phyloP scores from a whole-genome alignment of 768 basidiomycete genomes.

The Baorangia bicolor region DNA sequence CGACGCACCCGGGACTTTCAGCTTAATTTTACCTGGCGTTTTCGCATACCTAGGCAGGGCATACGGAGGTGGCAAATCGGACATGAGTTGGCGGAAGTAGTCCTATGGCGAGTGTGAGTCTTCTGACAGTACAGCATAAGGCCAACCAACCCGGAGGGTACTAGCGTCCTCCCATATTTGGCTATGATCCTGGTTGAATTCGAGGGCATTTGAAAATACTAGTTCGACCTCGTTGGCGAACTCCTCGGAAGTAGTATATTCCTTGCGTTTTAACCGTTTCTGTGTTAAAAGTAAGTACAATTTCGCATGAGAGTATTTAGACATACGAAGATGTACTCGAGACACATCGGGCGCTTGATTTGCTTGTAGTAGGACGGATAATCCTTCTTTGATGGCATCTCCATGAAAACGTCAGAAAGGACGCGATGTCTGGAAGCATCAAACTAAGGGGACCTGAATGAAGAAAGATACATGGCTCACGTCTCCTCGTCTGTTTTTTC shows the following conservation, averaged over 20 bases:
- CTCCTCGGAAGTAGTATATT: slow-evolving; percentile 63
- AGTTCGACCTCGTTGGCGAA: slow-evolving; percentile 88
- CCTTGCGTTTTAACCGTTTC: slow-evolving; percentile 81
- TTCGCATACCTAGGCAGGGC: slow-evolving; percentile 63
- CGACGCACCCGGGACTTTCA: slow-evolving; percentile 54
- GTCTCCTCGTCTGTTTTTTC: slow-evolving; percentile 64
- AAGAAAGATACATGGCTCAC: slow-evolving; percentile 41
- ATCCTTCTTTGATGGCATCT: slow-evolving; percentile 73
- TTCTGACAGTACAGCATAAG: neutral
- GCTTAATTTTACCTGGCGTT: slow-evolving; percentile 64
- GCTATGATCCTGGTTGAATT: slow-evolving; percentile 86
- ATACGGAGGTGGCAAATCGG: slow-evolving; percentile 69
- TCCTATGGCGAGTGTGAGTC: slow-evolving; percentile 45
- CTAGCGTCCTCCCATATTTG: slow-evolving; percentile 79
- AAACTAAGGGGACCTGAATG: neutral
- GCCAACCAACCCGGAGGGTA: slow-evolving; percentile 53
- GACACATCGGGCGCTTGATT: slow-evolving; percentile 76
- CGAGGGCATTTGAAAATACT: slow-evolving; percentile 85
- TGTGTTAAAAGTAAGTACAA: slow-evolving; percentile 31
- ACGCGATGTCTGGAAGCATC: slow-evolving; percentile 53
- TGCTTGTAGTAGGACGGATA: slow-evolving; percentile 80
- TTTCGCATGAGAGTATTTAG: neutral
- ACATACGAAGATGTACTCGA: slow-evolving; percentile 75
- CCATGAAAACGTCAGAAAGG: slow-evolving; percentile 77
- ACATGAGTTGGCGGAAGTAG: slow-evolving; percentile 71